phyloP scores from a whole-genome alignment of 2,329 filamentous ascomycete species.

The Xylaria arbuscula region DNA sequence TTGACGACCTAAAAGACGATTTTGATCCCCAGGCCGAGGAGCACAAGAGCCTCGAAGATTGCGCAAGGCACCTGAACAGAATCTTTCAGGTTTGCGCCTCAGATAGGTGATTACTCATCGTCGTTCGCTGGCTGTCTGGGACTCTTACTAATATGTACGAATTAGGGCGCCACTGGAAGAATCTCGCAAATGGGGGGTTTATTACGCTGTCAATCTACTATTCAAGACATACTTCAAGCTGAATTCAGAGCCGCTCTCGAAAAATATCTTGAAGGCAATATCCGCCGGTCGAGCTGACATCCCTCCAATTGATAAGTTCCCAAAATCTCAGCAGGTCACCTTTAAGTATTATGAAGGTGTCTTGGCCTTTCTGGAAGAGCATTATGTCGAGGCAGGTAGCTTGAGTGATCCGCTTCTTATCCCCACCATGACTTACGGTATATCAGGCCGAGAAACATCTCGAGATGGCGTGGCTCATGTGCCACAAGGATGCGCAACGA shows the following conservation, averaged over 20 bases:
- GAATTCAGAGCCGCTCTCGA: constrained; percentile 87
- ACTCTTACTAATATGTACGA: constrained; percentile 40
- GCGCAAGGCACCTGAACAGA: constrained; percentile 87
- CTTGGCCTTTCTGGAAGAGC: constrained; percentile 92
- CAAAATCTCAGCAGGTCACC: constrained; percentile 89
- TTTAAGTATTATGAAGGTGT: constrained; percentile 98
- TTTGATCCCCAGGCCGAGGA: constrained; percentile 80
- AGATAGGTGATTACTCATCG: constrained; percentile 73
- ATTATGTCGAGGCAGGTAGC: constrained; percentile 77
- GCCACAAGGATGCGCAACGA: constrained; percentile 74
- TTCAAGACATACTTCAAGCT: constrained; percentile 99
- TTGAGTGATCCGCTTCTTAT: constrained; percentile 34
- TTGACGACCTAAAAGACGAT: constrained; percentile 77
- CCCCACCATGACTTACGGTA: constrained; percentile 16
- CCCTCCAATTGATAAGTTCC: constrained; percentile 81
- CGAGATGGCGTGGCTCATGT: constrained; percentile 83
- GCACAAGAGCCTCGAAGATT: constrained; percentile 89
- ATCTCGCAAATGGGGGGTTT: constrained; percentile 97
- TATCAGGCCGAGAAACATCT: constrained; percentile 80
- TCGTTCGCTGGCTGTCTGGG: background rate
- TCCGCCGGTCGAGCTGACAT: constrained; percentile 82
- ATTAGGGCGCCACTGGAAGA: constrained; percentile 81
- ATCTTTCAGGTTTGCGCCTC: constrained; percentile 92
- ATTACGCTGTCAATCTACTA: constrained; percentile 91
- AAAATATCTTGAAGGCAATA: constrained; percentile 88